Conservation (phyloP, 2,329 filamentous ascomycete species). For the Aspergillus candidus region DNA sequence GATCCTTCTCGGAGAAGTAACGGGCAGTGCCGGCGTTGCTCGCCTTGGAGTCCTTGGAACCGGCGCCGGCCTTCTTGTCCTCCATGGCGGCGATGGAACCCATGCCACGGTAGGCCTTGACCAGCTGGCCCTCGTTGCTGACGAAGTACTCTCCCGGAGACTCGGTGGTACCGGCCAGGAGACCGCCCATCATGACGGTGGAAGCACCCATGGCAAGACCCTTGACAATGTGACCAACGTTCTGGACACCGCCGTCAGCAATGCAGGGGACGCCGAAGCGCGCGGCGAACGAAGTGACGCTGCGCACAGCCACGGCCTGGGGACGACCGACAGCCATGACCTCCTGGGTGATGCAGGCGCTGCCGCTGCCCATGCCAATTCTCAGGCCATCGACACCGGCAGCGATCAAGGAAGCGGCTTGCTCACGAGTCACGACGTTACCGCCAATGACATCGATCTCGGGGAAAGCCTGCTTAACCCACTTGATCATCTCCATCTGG, state of each 20-base stretch:
- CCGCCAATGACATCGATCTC: conserved; percentile 90
- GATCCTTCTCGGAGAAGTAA: conserved; percentile 97
- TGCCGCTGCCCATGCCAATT: conserved; percentile 98
- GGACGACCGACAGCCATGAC: conserved; percentile 98
- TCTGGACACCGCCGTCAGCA: conserved; percentile 95
- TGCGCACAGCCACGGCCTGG: conserved; percentile 88
- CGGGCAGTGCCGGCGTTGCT: conserved; percentile 90
- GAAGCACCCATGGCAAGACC: conserved; percentile 89
- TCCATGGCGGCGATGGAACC: conserved; percentile 99
- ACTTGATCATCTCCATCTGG: conserved; percentile 98
- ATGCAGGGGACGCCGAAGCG: conserved; percentile 96
- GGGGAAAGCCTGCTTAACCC: conserved; percentile 81
- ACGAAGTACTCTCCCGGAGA: conserved; percentile 96
- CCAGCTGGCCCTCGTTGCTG: conserved; percentile 90
- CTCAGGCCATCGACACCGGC: conserved; percentile 93
- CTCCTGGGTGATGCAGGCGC: conserved; percentile 97
- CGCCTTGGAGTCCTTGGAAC: conserved; percentile 61
- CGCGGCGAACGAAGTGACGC: conserved; percentile 80
- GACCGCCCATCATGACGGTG: conserved; percentile 98
- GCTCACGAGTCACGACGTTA: conserved; percentile 96
- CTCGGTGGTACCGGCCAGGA: conserved; percentile 93
- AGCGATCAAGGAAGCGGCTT: conserved; percentile 85
- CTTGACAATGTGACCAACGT: conserved; percentile 98
- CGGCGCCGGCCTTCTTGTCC: conserved; percentile 86
- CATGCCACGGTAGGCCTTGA: conserved; percentile 99